Evolutionary conservation across 495 filamentous ascomycete genomes (phyloP).

Genomic region (Talaromyces thailandensis): DNA sequence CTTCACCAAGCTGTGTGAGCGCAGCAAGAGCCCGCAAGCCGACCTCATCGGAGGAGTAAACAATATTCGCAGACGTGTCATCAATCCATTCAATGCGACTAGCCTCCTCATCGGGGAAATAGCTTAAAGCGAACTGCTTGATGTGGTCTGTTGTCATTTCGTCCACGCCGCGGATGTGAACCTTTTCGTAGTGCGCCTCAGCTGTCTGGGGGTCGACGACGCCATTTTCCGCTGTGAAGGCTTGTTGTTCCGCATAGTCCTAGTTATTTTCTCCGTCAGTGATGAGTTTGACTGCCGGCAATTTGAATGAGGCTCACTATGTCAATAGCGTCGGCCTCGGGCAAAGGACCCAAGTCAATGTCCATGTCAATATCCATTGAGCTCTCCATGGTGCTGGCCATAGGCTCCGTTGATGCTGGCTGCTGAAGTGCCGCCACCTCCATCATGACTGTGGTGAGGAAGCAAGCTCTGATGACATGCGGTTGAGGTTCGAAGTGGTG

Average conservation of each 20-base stretch:
- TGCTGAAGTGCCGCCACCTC: conserved; percentile 15
- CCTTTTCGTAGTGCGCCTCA: conserved; percentile 45
- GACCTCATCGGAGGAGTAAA: conserved; percentile 62
- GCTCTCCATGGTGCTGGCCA: conserved; percentile 21
- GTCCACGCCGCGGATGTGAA: conserved; percentile 78
- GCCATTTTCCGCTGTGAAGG: conserved; percentile 11
- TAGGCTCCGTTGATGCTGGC: neutral
- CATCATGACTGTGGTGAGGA: conserved; percentile 7
- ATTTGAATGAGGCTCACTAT: conserved; percentile 16
- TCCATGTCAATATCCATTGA: conserved; percentile 76
- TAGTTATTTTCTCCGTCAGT: neutral
- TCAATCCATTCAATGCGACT: conserved; percentile 85
- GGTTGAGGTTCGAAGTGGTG: neutral
- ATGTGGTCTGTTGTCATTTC: conserved; percentile 71
- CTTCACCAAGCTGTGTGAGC: conserved; percentile 38
- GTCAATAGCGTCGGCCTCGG: conserved; percentile 28
- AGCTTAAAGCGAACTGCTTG: conserved; percentile 55
- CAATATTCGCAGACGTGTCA: conserved; percentile 78
- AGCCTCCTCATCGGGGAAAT: conserved; percentile 47
- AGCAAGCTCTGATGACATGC: neutral
- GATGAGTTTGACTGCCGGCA: neutral
- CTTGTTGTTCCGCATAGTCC: conserved; percentile 14
- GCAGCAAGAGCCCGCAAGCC: conserved; percentile 64
- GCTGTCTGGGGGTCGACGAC: conserved; percentile 18
- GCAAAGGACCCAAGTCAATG: conserved; percentile 49